These are phyloP conservation scores for Tetragonia tetragonoides DNA, from an alignment of 148 eudicot genomes.

Conservation along the genomic window DNA sequence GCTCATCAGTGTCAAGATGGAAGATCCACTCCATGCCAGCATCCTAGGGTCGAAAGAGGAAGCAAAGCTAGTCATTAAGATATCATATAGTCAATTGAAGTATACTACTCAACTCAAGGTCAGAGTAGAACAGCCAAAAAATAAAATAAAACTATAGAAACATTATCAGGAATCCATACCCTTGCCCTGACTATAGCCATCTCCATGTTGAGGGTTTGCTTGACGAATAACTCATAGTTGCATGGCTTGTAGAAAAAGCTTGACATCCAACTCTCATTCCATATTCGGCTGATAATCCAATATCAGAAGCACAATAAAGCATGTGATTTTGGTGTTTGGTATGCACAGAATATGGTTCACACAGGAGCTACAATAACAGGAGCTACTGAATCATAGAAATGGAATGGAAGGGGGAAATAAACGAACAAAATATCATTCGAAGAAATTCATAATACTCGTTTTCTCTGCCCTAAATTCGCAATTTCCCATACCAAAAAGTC, in stretches of 20 bases:
- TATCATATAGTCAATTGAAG: background rate
- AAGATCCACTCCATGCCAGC: slow-evolving; percentile 82
- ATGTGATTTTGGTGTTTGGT: background rate
- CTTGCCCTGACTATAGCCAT: slow-evolving; percentile 78
- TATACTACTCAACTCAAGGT: too few relatives aligned
- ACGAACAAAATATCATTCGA: too few relatives aligned
- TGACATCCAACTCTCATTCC: slow-evolving; percentile 75
- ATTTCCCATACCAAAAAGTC: background rate
- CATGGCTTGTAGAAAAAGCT: slow-evolving; percentile 80
- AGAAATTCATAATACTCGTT: background rate
- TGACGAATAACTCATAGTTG: slow-evolving; percentile 77
- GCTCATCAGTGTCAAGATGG: slow-evolving; percentile 90
- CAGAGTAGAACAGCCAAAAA: too few relatives aligned
- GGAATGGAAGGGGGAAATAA: background rate
- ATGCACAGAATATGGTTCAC: background rate
- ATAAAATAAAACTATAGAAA: too few relatives aligned
- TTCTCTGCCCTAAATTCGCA: background rate
- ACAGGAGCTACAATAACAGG: background rate
- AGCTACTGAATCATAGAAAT: background rate
- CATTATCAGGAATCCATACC: slow-evolving; percentile 33
- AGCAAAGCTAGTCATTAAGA: background rate
- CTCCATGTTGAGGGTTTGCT: slow-evolving; percentile 88
- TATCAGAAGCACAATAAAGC: slow-evolving; percentile 2
- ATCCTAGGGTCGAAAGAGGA: slow-evolving; percentile 38
- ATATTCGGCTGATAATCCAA: slow-evolving; percentile 51